Percentiles rank a stretch among this genome's conserved stretches.
phyloP scores from a whole-genome alignment of 441 rosid genomes.

The Breynia disticha region DNA sequence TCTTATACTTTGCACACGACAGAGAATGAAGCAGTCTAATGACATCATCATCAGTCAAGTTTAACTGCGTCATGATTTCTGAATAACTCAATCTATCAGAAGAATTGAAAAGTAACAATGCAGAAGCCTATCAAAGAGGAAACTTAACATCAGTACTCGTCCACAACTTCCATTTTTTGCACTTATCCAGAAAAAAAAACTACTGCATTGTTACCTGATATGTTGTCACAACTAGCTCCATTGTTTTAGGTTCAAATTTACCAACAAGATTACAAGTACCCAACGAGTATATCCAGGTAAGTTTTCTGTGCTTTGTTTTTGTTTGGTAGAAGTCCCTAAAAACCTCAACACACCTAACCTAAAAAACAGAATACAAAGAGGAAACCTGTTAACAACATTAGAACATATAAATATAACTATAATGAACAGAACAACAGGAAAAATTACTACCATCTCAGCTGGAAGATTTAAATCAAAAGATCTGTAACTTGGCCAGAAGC shows the following conservation, averaged over 20 bases:
- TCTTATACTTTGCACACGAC: slow-evolving; percentile 92
- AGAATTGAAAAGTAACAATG: slow-evolving; percentile 71
- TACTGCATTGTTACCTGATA: slow-evolving; percentile 54
- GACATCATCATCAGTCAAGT: slow-evolving; percentile 78
- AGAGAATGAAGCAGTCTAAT: slow-evolving; percentile 86
- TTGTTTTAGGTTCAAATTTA: slow-evolving; percentile 79
- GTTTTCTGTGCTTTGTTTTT: slow-evolving; percentile 81
- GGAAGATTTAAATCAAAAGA: slow-evolving; percentile 95
- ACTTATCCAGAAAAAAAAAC: not conserved
- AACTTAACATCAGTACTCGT: slow-evolving; percentile 4
- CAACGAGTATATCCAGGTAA: slow-evolving; percentile 90
- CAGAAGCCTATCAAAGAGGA: slow-evolving; percentile 52
- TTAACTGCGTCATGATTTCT: slow-evolving; percentile 75
- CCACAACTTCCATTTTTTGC: not conserved
- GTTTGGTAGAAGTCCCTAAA: slow-evolving; percentile 83
- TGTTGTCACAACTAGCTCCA: slow-evolving; percentile 86
- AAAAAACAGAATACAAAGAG: slow-evolving; percentile 15
- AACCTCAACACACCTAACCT: slow-evolving; percentile 89
- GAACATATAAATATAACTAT: not conserved
- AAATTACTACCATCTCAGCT: slow-evolving; percentile 65
- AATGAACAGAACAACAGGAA: not conserved
- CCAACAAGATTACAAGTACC: slow-evolving; percentile 85
- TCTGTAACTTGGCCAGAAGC: slow-evolving; percentile 98
- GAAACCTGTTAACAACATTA: not conserved
- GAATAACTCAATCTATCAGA: slow-evolving; percentile 71